Base-by-base conservation (phyloP, 2,329 filamentous ascomycete genomes). In the Raffaelea albimanens region DNA sequence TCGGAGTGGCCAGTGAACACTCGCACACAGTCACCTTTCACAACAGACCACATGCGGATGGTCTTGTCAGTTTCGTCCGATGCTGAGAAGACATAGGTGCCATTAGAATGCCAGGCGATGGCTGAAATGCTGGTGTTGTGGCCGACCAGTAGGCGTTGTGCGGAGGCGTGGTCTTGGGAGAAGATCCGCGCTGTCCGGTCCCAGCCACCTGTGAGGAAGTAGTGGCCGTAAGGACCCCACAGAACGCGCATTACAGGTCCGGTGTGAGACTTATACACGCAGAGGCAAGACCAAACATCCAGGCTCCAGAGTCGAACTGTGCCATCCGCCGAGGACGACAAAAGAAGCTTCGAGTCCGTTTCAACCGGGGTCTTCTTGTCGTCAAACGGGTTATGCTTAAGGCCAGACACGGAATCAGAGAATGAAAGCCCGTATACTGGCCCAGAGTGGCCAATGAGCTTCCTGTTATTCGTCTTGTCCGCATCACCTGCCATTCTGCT, bases 21-120 rank as follows among this genome's bases (percentile, higher is more conserved):
- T 22, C 93, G 85, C 5, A 96, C 87, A 33, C 89, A 88, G 52
- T 83, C 82, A 23, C 93, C 93, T 9, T 85, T 91, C 11, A 81
- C 77, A n/a, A 96, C 79, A 10, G 89, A 83, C 93, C 93, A 98
- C 91, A 98, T 97, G 25, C 93, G 83, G 31, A 97, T 87, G 0
- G 89, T 93, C 64, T 91, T 91, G 65, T 98, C 80, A 7, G 73
- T 78, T 59, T 82, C 90, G 55, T 86, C 86, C 13, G 88, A 94
- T 3, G 86, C 89, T 0, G 93, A 96, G 65, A 98, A 96, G 40
- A 96, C 72, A 58, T 97, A 98, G 5, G 85, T 80, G 18, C 87
- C 88, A 61, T 98, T 98, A 0, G 91, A 88, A 59, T 98, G 93
- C 82, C 93, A 98, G 14, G 85, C 75, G n/a, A 96, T 75, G 40